A percentile compares a stretch with the other conserved stretches of the same genome.
Conservation (phyloP, 495 filamentous ascomycete species). For the Hypoxylon crocopeplum region DNA sequence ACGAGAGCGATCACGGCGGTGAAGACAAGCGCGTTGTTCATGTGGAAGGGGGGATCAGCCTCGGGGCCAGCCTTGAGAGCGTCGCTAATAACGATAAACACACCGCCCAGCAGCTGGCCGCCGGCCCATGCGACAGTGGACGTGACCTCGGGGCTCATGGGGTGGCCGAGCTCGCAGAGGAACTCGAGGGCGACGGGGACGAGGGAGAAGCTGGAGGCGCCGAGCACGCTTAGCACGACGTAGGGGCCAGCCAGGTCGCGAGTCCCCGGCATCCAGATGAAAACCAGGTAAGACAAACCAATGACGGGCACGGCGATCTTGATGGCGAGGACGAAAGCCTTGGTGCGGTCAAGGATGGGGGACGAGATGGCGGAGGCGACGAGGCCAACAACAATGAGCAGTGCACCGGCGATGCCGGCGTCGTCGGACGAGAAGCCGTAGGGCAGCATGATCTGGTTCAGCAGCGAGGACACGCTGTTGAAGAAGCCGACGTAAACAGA, state of each 20-base stretch:
- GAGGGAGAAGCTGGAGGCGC: slow-evolving; percentile 79
- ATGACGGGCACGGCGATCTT: slow-evolving; percentile 78
- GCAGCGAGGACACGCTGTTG: slow-evolving; percentile 85
- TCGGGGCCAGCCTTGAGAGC: slow-evolving; percentile 68
- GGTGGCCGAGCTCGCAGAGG: slow-evolving; percentile 83
- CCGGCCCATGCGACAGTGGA: slow-evolving; percentile 83
- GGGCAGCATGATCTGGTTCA: slow-evolving; percentile 88
- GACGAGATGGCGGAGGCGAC: slow-evolving; percentile 74
- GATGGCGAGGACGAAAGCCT: slow-evolving; percentile 77
- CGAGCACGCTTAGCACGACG: slow-evolving; percentile 72
- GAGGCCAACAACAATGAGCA: slow-evolving; percentile 91
- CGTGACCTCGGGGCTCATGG: slow-evolving; percentile 86
- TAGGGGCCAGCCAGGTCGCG: slow-evolving; percentile 73
- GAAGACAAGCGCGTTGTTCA: slow-evolving; percentile 79
- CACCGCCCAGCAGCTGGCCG: slow-evolving; percentile 77
- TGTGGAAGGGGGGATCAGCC: slow-evolving; percentile 68
- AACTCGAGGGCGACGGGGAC: slow-evolving; percentile 88
- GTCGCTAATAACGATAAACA: slow-evolving; percentile 84
- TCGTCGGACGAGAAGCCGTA: slow-evolving; percentile 81
- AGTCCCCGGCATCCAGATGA: slow-evolving; percentile 82
- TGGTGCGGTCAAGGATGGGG: slow-evolving; percentile 84
- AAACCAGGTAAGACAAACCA: slow-evolving; percentile 71
- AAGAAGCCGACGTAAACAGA: slow-evolving; percentile 88
- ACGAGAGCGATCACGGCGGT: slow-evolving; percentile 71
- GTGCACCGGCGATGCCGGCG: slow-evolving; percentile 86